A percentile compares a stretch with the other conserved stretches of the same genome.
Conservation (phyloP, 2,329 filamentous ascomycete genomes). For the Raffaelea albimanens region DNA sequence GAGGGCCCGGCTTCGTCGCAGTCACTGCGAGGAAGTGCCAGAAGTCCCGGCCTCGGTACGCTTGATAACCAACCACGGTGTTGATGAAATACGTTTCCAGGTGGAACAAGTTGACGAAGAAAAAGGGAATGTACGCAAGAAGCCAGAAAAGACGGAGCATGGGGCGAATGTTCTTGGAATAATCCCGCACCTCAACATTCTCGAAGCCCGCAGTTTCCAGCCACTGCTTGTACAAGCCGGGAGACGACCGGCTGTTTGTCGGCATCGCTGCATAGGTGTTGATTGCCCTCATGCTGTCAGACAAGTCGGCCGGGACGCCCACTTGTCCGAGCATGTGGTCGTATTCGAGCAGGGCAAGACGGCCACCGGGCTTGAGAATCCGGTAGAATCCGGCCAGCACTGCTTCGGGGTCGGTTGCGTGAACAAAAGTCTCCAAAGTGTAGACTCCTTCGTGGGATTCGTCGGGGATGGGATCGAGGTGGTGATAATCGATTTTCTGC, state of each 20-base stretch:
- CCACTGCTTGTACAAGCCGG: too few relatives aligned
- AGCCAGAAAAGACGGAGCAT: too few relatives aligned
- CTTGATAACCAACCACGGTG: slow-evolving; percentile 17
- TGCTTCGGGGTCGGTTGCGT: slow-evolving; percentile 35
- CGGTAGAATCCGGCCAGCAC: slow-evolving; percentile 37
- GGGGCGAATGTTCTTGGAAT: slow-evolving; percentile 9
- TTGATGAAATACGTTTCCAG: too few relatives aligned
- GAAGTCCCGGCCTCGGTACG: slow-evolving; percentile 21
- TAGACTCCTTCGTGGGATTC: slow-evolving; percentile 40
- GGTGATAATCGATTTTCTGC: slow-evolving; percentile 39
- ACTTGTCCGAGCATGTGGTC: slow-evolving; percentile 35
- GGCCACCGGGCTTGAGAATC: slow-evolving; percentile 36
- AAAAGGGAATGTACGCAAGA: too few relatives aligned
- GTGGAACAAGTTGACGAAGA: too few relatives aligned
- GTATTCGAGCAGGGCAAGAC: slow-evolving; percentile 36
- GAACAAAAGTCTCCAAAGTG: slow-evolving; percentile 47
- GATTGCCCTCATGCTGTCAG: too few relatives aligned
- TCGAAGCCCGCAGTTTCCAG: too few relatives aligned
- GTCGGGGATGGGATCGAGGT: slow-evolving; percentile 29
- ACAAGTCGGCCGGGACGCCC: slow-evolving; percentile 19
- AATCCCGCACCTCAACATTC: too few relatives aligned
- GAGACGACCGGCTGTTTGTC: too few relatives aligned
- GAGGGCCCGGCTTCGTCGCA: slow-evolving; percentile 23
- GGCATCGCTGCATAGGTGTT: too few relatives aligned
- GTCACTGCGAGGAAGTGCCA: slow-evolving; percentile 26